Percentiles rank a stretch among this genome's conserved stretches.
These are phyloP conservation scores for Diaporthe vexans DNA, from an alignment of 2,329 filamentous ascomycete species.

Conservation along the genomic window DNA sequence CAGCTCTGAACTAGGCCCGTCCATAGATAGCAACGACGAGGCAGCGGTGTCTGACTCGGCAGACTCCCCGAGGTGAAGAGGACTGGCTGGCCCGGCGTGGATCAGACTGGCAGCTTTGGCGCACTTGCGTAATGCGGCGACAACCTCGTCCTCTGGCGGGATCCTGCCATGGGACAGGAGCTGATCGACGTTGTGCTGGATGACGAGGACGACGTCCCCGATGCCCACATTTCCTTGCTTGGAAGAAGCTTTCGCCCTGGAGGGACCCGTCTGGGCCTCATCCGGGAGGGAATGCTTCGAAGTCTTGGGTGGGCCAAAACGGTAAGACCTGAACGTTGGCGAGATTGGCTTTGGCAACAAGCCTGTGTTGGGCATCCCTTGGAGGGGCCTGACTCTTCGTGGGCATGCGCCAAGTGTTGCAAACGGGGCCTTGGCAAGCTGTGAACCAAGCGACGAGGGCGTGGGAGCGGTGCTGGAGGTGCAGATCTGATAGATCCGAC, in stretches of 20 bases:
- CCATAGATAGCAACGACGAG: constrained; percentile 67
- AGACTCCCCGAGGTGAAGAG: constrained; percentile 56
- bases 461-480: constrained; percentile 27
- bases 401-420: constrained; percentile 43
- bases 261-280: constrained; percentile 16
- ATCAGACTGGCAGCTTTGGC: constrained; percentile 57
- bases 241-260: constrained; percentile 7
- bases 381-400: constrained; percentile 36
- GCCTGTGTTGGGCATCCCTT: constrained; percentile 27
- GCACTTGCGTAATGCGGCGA: constrained; percentile 60
- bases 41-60: constrained; percentile 61
- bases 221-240: constrained; percentile 34
- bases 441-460: constrained; percentile 27
- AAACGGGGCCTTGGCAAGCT: constrained; percentile 45
- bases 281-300: constrained; percentile 18
- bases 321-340: constrained; percentile 30
- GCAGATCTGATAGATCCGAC: constrained; percentile 41
- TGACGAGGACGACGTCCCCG: constrained; percentile 55
- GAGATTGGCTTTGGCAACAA: constrained; percentile 28
- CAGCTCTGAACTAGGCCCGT: constrained; percentile 36
- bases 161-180: constrained; percentile 61
- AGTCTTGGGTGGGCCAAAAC: constrained; percentile 35
- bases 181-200: constrained; percentile 58
- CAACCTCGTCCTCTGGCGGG: constrained; percentile 59
- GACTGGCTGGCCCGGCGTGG: constrained; percentile 54